Conservation (phyloP, 331 rosid genomes). For the Saraca asoca region DNA sequence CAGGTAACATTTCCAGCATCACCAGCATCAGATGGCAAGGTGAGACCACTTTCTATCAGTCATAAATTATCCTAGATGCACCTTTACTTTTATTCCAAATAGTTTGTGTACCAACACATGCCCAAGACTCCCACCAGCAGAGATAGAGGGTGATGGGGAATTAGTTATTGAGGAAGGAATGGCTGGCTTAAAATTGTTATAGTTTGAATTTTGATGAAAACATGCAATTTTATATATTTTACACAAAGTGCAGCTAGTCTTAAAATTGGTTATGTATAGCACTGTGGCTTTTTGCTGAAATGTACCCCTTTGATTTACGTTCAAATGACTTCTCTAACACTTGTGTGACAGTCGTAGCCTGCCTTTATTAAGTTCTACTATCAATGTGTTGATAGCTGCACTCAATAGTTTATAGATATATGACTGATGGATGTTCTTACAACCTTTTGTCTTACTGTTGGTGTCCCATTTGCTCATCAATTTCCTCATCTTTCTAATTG, state of each 20-base stretch:
- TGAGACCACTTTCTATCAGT: constrained; percentile 32
- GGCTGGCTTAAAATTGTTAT: constrained; percentile 1
- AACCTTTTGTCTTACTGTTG: background rate
- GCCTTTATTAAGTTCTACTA: background rate
- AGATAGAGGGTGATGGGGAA: background rate
- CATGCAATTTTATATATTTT: background rate
- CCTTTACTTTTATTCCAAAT: background rate
- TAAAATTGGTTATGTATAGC: background rate
- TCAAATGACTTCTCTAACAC: background rate
- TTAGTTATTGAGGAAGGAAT: constrained; percentile 4
- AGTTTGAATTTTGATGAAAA: constrained; percentile 11
- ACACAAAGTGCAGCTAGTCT: constrained; percentile 3
- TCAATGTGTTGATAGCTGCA: constrained; percentile 13
- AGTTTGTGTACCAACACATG: constrained; percentile 20
- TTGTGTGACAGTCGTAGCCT: constrained; percentile 1
- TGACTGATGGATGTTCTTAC: background rate
- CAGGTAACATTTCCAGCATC: constrained; percentile 50
- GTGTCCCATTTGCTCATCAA: background rate
- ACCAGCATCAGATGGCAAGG: constrained; percentile 66
- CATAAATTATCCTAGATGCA: constrained; percentile 22
- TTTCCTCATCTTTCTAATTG: background rate
- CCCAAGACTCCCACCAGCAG: background rate
- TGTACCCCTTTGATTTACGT: background rate
- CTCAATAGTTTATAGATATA: background rate
- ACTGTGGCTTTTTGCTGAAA: too few species aligned